Evolutionary conservation across 257 asterid genomes (phyloP).

Genomic region (Solanum tarapatanum): DNA sequence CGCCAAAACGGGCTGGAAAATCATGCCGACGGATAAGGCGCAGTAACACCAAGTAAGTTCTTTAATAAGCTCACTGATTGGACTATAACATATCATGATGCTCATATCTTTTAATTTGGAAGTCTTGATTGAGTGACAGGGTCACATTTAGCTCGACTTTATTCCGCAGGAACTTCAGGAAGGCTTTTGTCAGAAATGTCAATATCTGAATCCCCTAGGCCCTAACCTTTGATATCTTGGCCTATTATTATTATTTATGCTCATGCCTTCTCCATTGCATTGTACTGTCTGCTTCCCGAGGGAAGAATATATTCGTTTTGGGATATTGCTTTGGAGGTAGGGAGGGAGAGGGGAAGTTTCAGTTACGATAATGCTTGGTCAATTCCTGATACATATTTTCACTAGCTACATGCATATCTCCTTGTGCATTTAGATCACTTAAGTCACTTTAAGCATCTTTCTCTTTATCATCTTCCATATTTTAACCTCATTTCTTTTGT

Average conservation of each 20-base stretch:
- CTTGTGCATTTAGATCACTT: not conserved
- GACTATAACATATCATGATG: not conserved
- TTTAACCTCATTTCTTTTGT: not conserved
- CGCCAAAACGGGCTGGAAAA: constrained; percentile 61
- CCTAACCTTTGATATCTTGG: not conserved
- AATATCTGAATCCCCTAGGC: not conserved
- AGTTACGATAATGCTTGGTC: not conserved
- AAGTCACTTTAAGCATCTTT: not conserved
- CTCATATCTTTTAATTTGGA: not conserved
- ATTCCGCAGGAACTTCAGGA: not conserved
- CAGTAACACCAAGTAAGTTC: constrained; percentile 47
- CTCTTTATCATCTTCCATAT: not conserved
- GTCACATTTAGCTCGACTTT: not conserved
- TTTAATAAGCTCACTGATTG: not conserved
- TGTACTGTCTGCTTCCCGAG: not conserved
- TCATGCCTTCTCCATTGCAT: not conserved
- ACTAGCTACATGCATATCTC: not conserved
- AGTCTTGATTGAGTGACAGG: not conserved
- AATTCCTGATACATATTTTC: not conserved
- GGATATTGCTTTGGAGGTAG: not conserved
- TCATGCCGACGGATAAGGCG: constrained; percentile 80
- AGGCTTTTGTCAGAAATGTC: not conserved
- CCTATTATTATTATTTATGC: not conserved
- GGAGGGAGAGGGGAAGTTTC: too few relatives aligned
- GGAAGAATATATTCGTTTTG: not conserved